Evolutionary conservation across 169 alveolate genomes (phyloP).

Genomic region (Babesia gibsoni): DNA sequence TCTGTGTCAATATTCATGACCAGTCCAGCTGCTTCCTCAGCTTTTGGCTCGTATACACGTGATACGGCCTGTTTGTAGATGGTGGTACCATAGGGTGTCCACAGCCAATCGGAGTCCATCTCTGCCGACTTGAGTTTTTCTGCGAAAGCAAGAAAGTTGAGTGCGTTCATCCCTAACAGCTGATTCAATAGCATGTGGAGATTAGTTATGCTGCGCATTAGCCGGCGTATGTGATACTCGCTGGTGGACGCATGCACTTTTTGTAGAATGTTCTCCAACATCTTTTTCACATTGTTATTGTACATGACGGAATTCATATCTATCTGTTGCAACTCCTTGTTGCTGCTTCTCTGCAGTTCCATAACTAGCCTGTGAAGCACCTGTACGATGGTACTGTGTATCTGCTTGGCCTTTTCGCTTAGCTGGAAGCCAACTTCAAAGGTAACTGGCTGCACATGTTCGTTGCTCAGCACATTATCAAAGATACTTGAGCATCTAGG

Average conservation of each 20-base stretch:
- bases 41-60: conserved; percentile 11
- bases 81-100: conserved; percentile 47
- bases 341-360: conserved; percentile 40
- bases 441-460: conserved; percentile 55
- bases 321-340: conserved; percentile 15
- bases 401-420: conserved; percentile 34
- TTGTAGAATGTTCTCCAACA: conserved; percentile 22
- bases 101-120: conserved; percentile 49
- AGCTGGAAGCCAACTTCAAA: conserved; percentile 42
- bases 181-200: conserved; percentile 39
- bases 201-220: conserved; percentile 22
- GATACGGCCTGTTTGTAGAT: conserved; percentile 35
- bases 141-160: conserved; percentile 36
- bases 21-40: conserved; percentile 4
- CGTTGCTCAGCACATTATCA: conserved; percentile 28
- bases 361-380: conserved; percentile 35
- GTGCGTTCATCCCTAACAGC: conserved; percentile 47
- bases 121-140: conserved; percentile 36
- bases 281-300: conserved; percentile 7
- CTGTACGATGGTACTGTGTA: conserved; percentile 41
- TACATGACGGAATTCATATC: conserved; percentile 59
- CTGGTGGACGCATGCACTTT: conserved; percentile 10
- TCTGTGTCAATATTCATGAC: conserved; percentile 13
- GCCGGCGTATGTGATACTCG: conserved; percentile 3
- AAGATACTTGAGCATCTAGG: conserved; percentile 48